Evolutionary conservation across 306 rosid genomes (phyloP).

Genomic region (Trifolium dubium): DNA sequence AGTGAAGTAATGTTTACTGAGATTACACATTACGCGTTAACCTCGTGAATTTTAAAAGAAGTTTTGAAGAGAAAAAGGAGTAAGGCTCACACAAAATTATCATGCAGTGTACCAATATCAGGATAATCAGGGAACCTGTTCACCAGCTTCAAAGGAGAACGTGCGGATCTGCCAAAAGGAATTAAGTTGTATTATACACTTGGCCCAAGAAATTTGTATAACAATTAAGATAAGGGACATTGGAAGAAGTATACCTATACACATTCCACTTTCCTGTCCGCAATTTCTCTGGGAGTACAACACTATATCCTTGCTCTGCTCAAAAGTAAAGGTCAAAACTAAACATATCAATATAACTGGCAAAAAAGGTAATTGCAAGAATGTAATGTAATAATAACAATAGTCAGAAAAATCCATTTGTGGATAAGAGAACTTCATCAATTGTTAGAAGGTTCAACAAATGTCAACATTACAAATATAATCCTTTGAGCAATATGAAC

Average conservation of each 20-base stretch:
- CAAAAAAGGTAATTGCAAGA: slow-evolving; percentile 25
- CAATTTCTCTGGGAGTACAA: slow-evolving; percentile 95
- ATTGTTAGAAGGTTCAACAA: slow-evolving; percentile 13
- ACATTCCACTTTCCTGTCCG: slow-evolving; percentile 97
- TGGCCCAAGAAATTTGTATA: slow-evolving; percentile 24
- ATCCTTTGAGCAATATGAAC: slow-evolving; percentile 8
- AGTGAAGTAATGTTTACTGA: slow-evolving; percentile 10
- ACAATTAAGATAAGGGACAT: slow-evolving; percentile 32
- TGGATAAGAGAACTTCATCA: not conserved
- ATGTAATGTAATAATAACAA: slow-evolving; percentile 21
- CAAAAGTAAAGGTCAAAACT: slow-evolving; percentile 45
- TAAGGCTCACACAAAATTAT: slow-evolving; percentile 86
- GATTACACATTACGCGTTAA: slow-evolving; percentile 25
- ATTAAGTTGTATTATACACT: slow-evolving; percentile 1
- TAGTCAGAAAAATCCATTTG: slow-evolving; percentile 6
- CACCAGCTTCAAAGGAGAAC: slow-evolving; percentile 82
- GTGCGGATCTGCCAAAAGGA: slow-evolving; percentile 62
- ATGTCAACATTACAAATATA: slow-evolving; percentile 31
- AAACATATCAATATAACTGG: slow-evolving; percentile 33
- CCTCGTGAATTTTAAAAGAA: slow-evolving; percentile 25
- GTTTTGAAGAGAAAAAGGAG: slow-evolving; percentile 25
- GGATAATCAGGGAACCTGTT: slow-evolving; percentile 82
- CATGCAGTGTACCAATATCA: slow-evolving; percentile 85
- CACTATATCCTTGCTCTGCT: slow-evolving; percentile 92
- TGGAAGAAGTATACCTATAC: slow-evolving; percentile 63